phyloP scores from a whole-genome alignment of 495 filamentous ascomycete genomes.

The Xylaria bambusicola region DNA sequence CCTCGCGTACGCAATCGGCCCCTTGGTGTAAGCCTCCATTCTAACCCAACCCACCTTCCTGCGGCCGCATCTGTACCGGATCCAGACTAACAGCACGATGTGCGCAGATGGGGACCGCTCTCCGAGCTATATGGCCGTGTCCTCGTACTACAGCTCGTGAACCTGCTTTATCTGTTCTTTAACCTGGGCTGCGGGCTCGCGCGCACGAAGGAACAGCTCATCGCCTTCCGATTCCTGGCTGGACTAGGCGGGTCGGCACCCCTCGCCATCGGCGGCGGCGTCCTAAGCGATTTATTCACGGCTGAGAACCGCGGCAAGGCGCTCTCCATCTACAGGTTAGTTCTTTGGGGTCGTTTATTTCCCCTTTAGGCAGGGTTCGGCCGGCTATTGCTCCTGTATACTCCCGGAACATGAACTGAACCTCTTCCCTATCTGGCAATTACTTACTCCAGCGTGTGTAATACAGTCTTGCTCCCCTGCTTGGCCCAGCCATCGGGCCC shows the following conservation, averaged over 20 bases:
- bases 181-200: conserved; percentile 59
- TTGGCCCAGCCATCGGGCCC: conserved; percentile 68
- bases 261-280: conserved; percentile 59
- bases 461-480: conserved; percentile 61
- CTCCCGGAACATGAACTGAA: too few relatives aligned
- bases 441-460: too few relatives aligned
- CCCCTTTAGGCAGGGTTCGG: too few relatives aligned
- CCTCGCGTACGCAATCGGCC: conserved; percentile 63
- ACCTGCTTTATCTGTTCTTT: conserved; percentile 59
- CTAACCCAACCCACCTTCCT: conserved; percentile 8
- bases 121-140: conserved; percentile 66
- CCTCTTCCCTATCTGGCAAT: too few relatives aligned
- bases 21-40: conserved; percentile 23
- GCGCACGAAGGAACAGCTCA: conserved; percentile 52
- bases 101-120: conserved; percentile 60
- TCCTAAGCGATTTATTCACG: conserved; percentile 63
- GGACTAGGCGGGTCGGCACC: conserved; percentile 57
- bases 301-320: conserved; percentile 66
- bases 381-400: too few relatives aligned
- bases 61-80: not conserved
- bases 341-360: too few relatives aligned
- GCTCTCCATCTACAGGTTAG: conserved; percentile 65
- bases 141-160: conserved; percentile 53
- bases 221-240: conserved; percentile 59
- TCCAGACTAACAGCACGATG: conserved; percentile 27